Evolutionary conservation across 306 rosid species (phyloP).

Genomic region (Sicyos baderoa): DNA sequence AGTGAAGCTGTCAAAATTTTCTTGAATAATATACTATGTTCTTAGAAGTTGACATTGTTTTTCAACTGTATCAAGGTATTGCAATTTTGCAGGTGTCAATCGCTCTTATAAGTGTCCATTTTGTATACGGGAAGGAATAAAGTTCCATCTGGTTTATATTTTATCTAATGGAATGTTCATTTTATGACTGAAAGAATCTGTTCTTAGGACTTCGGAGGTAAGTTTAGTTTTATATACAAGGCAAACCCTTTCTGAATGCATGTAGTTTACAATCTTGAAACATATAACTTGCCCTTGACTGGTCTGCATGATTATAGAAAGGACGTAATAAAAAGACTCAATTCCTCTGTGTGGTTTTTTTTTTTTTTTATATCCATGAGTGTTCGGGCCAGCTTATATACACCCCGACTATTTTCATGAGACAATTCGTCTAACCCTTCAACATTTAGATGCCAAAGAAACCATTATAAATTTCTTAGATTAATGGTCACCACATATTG

Average conservation of each 20-base stretch:
- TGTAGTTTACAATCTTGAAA: constrained; percentile 16
- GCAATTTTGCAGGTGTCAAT: constrained; percentile 1
- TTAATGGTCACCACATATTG: too few species aligned
- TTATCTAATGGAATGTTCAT: not conserved
- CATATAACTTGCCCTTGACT: not conserved
- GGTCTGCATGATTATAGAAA: not conserved
- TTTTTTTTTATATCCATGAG: too few species aligned
- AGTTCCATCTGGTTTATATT: not conserved
- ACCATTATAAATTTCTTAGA: too few species aligned
- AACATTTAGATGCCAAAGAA: too few species aligned
- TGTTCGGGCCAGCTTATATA: too few species aligned
- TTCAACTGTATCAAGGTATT: not conserved
- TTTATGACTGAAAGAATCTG: not conserved
- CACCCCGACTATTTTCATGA: too few species aligned
- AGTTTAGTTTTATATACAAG: not conserved
- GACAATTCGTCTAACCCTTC: too few species aligned
- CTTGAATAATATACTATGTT: not conserved
- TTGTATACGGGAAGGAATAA: not conserved
- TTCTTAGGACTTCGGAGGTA: constrained; percentile 7
- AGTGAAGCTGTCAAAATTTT: not conserved
- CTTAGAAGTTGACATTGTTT: not conserved
- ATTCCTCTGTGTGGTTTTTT: not conserved
- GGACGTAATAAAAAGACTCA: too few species aligned
- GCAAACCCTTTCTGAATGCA: constrained; percentile 3
- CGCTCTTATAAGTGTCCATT: not conserved